phyloP scores from a whole-genome alignment of 2,329 filamentous ascomycete genomes.

The Cladosporium sp. region DNA sequence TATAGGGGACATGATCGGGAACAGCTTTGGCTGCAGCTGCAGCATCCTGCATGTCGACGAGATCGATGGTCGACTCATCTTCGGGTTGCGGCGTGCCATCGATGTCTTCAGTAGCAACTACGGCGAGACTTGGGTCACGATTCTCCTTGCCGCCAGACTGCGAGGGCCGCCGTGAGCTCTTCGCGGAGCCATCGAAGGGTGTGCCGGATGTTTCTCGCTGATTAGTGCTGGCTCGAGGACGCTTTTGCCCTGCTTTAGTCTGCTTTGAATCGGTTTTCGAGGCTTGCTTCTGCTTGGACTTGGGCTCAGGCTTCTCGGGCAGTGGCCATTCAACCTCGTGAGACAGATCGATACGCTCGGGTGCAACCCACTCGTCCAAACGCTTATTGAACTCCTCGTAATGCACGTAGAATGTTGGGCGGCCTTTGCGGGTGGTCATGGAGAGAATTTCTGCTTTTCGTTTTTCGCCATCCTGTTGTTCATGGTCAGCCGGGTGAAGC shows the following conservation, averaged over 20 bases:
- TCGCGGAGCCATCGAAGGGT: conserved; percentile 49
- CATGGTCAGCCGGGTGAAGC: not conserved
- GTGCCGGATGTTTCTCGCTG: conserved; percentile 37
- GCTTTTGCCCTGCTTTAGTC: conserved; percentile 45
- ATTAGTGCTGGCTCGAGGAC: conserved; percentile 39
- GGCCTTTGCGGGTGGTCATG: conserved; percentile 83
- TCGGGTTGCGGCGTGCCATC: conserved; percentile 47
- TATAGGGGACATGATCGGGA: conserved; percentile 52
- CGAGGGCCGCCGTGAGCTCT: conserved; percentile 46
- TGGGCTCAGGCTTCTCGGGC: conserved; percentile 84
- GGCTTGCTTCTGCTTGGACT: conserved; percentile 63
- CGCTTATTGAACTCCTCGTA: conserved; percentile 98
- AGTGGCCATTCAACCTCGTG: conserved; percentile 96
- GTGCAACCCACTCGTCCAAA: conserved; percentile 81
- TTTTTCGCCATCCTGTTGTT: conserved; percentile 64
- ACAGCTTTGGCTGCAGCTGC: conserved; percentile 50
- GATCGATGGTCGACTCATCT: conserved; percentile 49
- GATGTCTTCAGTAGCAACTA: conserved; percentile 41
- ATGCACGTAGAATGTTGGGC: conserved; percentile 89
- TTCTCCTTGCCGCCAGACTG: conserved; percentile 59
- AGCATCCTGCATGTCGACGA: conserved; percentile 49
- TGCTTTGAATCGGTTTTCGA: conserved; percentile 29
- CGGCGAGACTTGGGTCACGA: conserved; percentile 42
- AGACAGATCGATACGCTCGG: conserved; percentile 74
- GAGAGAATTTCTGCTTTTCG: conserved; percentile 96